These are phyloP conservation scores for Apiospora sp. DNA, from an alignment of 2,329 filamentous ascomycete species.

Conservation along the genomic window DNA sequence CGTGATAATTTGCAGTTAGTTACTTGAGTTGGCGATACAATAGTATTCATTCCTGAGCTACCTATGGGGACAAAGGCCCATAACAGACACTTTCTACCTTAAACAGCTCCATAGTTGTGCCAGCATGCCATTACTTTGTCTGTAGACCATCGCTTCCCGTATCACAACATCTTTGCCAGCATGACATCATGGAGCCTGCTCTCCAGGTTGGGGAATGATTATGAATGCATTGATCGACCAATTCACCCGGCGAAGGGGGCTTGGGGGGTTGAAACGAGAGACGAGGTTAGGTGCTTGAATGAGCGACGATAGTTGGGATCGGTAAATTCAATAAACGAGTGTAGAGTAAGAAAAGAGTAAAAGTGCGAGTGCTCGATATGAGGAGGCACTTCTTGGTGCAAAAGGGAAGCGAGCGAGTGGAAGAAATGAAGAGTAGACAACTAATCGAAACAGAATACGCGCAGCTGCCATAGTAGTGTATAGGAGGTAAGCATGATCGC, in stretches of 20 bases:
- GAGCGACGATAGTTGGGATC: background rate
- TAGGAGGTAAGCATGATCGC: too few relatives aligned
- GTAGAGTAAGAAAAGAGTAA: background rate
- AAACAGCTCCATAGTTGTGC: background rate
- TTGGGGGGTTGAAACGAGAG: background rate
- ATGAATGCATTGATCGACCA: background rate
- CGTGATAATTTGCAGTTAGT: background rate
- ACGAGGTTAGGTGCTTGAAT: background rate
- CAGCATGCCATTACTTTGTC: background rate
- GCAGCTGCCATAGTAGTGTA: too few relatives aligned
- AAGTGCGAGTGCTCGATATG: slow-evolving; percentile 49
- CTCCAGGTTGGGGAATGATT: background rate
- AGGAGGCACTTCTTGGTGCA: too few relatives aligned
- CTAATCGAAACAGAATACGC: too few relatives aligned
- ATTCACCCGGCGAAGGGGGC: background rate
- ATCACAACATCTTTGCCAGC: background rate
- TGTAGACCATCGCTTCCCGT: background rate
- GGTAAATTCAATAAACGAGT: background rate
- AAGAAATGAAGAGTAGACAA: too few relatives aligned
- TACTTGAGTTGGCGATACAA: background rate
- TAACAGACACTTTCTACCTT: background rate
- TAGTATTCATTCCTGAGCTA: too few relatives aligned
- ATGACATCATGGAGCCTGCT: background rate
- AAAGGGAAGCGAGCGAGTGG: too few relatives aligned
- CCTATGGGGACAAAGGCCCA: too few relatives aligned